Evolutionary conservation across 306 rosid genomes (phyloP), one percentile per base, ranked within the genome.

Genomic region (Prunus davidiana): DNA sequence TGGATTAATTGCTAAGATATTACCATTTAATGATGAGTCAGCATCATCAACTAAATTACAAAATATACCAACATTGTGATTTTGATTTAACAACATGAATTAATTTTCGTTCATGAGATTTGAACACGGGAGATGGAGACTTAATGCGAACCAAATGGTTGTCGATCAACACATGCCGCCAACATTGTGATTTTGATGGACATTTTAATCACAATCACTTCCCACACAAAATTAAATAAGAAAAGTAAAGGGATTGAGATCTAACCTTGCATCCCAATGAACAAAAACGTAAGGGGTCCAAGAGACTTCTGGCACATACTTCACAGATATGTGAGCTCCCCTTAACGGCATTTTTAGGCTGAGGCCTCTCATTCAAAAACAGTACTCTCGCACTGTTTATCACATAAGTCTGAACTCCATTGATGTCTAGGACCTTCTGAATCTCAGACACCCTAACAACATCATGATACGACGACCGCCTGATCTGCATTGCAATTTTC

Each of bases 201-300:
- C n/a, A 52, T 9, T 71, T 72, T 20, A 15, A 28, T 22, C 30
- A 25, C 64, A 38, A 32, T 71, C 50, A 52, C 18, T n/a, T 52
- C 49, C 15, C 20, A 50, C 30, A 16, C 34, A 41, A 12, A 30
- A 15, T 15, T 28, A 56, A 34, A 12, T 13, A 3, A 11, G 16
- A 12, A 20, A 52, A 13, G 0, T 10, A 12, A 12, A 8, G 28
- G 8, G 22, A 34, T 9, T 3, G 8, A 2, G 52, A 9, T 72
- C 87, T 19, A 75, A 90, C 89, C 96, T 91, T 88, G 79, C 96
- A 91, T 78, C 96, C 96, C 87, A 91, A 75, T 63, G 96, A 91
- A 69, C 93, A 91, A 77, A 85, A 88, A 41, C 88, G 89, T 76
- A 87, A 81, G 27, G 91, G 86, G 69, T 91, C 93, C 71, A 85